A percentile compares a stretch with the other conserved stretches of the same genome.
These are phyloP conservation scores for Dioszegia crocea DNA, from an alignment of 768 basidiomycete genomes.

Conservation along the genomic window DNA sequence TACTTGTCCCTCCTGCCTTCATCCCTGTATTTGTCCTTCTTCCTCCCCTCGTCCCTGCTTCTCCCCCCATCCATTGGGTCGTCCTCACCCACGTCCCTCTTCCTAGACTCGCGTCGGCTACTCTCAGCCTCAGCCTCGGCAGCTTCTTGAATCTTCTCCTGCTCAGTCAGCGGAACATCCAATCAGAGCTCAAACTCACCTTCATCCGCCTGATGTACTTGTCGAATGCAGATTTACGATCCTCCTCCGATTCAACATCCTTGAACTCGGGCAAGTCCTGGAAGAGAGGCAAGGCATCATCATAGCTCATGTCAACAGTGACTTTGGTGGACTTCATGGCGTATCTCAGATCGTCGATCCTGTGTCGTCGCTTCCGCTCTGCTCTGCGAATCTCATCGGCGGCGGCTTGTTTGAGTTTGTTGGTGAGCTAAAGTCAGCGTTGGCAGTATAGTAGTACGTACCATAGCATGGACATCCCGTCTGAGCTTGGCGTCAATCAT, in stretches of 20 bases:
- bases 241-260: slow-evolving; percentile 78
- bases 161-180: slow-evolving; percentile 11
- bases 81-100: slow-evolving; percentile 16
- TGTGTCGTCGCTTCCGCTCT: slow-evolving; percentile 76
- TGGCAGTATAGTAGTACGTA: slow-evolving; percentile 14
- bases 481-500: slow-evolving; percentile 62
- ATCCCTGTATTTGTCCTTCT: slow-evolving; percentile 19
- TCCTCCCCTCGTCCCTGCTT: slow-evolving; percentile 3
- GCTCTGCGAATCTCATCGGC: slow-evolving; percentile 75
- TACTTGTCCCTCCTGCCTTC: slow-evolving; percentile 23
- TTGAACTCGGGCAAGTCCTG: slow-evolving; percentile 79
- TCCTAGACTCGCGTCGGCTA: slow-evolving; percentile 12
- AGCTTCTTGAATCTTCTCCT: slow-evolving; percentile 63
- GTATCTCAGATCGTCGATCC: slow-evolving; percentile 93
- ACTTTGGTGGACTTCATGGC: slow-evolving; percentile 82
- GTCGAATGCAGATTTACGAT: slow-evolving; percentile 72
- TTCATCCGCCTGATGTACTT: slow-evolving; percentile 90
- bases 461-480: slow-evolving; percentile 53
- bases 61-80: slow-evolving; percentile 21
- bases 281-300: slow-evolving; percentile 74
- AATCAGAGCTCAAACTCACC: slow-evolving; percentile 52
- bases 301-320: slow-evolving; percentile 70
- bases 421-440: slow-evolving; percentile 59
- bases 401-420: slow-evolving; percentile 63
- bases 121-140: slow-evolving; percentile 19